Percentiles rank a stretch among this genome's conserved stretches.
phyloP scores from a whole-genome alignment of 352 stramenopile species.

The Globisporangium radiosum region DNA sequence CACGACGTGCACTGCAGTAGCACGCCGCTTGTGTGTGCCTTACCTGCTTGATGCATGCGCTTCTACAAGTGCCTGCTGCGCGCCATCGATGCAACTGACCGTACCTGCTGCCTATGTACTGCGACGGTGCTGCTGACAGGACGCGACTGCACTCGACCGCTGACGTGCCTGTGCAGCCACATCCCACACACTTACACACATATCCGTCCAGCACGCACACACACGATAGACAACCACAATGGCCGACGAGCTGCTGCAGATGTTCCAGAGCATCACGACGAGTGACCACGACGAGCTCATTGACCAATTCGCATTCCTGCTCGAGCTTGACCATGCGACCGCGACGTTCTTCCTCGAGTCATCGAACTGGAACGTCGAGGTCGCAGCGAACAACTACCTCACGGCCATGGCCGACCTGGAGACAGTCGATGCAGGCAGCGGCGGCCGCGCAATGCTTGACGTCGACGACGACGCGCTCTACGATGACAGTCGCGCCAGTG shows the following conservation, averaged over 20 bases:
- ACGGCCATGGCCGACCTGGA: constrained; percentile 47
- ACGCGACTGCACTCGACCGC: too few species aligned
- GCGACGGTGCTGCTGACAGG: too few species aligned
- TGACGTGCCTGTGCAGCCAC: too few species aligned
- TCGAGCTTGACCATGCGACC: constrained; percentile 62
- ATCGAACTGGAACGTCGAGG: constrained; percentile 87
- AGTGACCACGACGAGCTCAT: constrained; percentile 80
- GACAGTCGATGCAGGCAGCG: constrained; percentile 5
- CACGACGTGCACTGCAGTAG: too few species aligned
- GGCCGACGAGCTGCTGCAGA: constrained; percentile 78
- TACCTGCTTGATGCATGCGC: too few species aligned
- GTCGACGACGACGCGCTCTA: constrained; percentile 52
- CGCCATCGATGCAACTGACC: too few species aligned
- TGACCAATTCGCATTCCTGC: constrained; percentile 72
- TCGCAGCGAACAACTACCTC: constrained; percentile 78
- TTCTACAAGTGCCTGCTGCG: too few species aligned
- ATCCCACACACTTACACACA: neutral
- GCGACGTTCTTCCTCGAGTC: constrained; percentile 84
- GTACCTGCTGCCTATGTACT: too few species aligned
- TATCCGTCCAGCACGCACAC: neutral
- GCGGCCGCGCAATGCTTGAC: constrained; percentile 5
- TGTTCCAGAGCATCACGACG: constrained; percentile 87
- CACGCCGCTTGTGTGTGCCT: too few species aligned
- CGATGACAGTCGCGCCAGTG: neutral
- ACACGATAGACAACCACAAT: constrained; percentile 17